Conservation (phyloP, 2,329 filamentous ascomycete genomes). For the Talaromyces verruculosus region DNA sequence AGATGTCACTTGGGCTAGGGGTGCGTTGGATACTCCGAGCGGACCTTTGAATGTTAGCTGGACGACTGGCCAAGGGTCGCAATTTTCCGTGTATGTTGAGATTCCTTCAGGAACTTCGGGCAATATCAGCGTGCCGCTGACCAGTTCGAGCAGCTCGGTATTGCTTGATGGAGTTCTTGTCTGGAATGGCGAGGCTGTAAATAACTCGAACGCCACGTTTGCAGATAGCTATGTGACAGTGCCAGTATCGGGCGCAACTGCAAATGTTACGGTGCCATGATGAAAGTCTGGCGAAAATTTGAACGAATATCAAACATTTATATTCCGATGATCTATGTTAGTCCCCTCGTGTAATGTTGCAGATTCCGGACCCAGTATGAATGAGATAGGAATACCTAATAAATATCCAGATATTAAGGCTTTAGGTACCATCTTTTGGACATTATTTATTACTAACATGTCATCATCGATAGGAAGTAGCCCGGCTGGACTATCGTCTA, state of each 20-base stretch:
- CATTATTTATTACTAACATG: too few relatives aligned
- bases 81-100: neutral
- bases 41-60: neutral
- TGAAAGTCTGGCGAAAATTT: neutral
- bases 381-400: too few relatives aligned
- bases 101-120: neutral
- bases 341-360: too few relatives aligned
- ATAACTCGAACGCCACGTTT: neutral
- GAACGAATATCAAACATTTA: too few relatives aligned
- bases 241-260: neutral
- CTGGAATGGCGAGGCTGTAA: neutral
- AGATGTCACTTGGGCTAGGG: neutral
- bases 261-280: neutral
- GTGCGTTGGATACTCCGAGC: neutral
- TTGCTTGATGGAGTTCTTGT: neutral
- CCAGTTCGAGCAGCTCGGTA: neutral
- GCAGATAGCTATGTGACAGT: neutral
- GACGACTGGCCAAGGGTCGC: neutral
- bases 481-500: too few relatives aligned
- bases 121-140: neutral
- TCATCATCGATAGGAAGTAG: too few relatives aligned
- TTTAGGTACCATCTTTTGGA: too few relatives aligned
- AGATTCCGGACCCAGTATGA: too few relatives aligned
- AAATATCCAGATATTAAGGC: too few relatives aligned
- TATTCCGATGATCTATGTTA: too few relatives aligned